These are phyloP conservation scores for Anisodus acutangulus DNA, from an alignment of 257 asterid species.

Conservation along the genomic window DNA sequence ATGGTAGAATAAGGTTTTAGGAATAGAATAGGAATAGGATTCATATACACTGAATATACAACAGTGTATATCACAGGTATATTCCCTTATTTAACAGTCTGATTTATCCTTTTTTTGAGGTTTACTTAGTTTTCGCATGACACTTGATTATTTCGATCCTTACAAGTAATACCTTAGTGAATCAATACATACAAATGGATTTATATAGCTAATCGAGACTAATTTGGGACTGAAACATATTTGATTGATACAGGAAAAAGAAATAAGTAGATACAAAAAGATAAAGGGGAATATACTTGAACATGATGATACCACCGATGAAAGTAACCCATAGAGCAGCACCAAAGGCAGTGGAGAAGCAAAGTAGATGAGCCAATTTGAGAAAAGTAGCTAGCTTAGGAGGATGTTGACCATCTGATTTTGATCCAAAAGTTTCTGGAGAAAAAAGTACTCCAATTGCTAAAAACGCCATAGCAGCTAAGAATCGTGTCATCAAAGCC, in stretches of 20 bases:
- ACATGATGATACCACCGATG: slow-evolving; percentile 99
- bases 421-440: slow-evolving; percentile 87
- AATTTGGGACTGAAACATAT: neutral
- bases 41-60: too few species aligned
- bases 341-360: slow-evolving; percentile 96
- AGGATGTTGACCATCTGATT: slow-evolving; percentile 58
- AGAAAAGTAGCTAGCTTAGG: slow-evolving; percentile 52
- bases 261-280: neutral
- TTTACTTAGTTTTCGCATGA: too few species aligned
- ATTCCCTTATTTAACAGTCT: too few species aligned
- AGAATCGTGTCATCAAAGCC: slow-evolving; percentile 87
- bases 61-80: too few species aligned
- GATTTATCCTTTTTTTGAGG: too few species aligned
- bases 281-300: slow-evolving; percentile 57
- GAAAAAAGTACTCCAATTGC: slow-evolving; percentile 83
- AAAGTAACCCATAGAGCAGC: slow-evolving; percentile 98
- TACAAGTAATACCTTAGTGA: too few species aligned
- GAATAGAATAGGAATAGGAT: too few species aligned
- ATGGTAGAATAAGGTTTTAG: too few species aligned
- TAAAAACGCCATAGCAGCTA: slow-evolving; percentile 75
- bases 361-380: slow-evolving; percentile 84
- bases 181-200: neutral
- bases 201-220: neutral
- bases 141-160: too few species aligned
- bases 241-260: neutral